Base-by-base conservation (phyloP, 2,329 filamentous ascomycete species). In the Phyllachora maydis region DNA sequence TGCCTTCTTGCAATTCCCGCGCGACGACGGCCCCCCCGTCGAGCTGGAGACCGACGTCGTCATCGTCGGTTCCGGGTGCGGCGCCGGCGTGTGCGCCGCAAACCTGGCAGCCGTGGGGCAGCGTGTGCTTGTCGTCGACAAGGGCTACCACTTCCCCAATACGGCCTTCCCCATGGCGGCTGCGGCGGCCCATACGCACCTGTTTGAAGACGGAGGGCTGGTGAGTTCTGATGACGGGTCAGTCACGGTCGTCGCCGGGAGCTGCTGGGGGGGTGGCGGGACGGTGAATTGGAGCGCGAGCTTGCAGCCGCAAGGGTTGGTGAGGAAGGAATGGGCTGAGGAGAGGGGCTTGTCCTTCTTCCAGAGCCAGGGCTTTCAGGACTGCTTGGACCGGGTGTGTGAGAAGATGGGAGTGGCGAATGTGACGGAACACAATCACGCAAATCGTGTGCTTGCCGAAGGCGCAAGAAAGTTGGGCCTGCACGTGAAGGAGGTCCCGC, bases 201-300 rank as follows among this genome's bases (percentile, higher is more conserved):
- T 90, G 12, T 83, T 66, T 35, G 73, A 79, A 33, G 65, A 62
- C 28, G 62, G 60, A n/a, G 73, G 71, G 5, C 41, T 62, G 10
- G 38, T 56, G 5, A 32, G 54, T 35, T 52, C 54, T 31, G 52
- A 72, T 30, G 60, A 72, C 34, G 49, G 51, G 5, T 59, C 60
- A 5, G 53, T 69, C 16, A 59, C 49, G 8, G 43, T 83, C 9
- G 42, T 76, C 4, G 61, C 72, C 0, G 81, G 74, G 1, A 63
- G 65, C 28, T 62, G 63, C 7, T 88, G 73, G 65, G 81, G 81
- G 11, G 81, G 81, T 16, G 81, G 81, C 26, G 79, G 81, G 6
- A 79, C 76, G 0, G 49, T 90, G 34, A 91, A 91, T 43, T 91
- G 79, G 79, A 74, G 59, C 35, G 60, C 61, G 4, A 55, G 52